Conservation (phyloP, 2,329 filamentous ascomycete genomes). For the Penicillium sp. region DNA sequence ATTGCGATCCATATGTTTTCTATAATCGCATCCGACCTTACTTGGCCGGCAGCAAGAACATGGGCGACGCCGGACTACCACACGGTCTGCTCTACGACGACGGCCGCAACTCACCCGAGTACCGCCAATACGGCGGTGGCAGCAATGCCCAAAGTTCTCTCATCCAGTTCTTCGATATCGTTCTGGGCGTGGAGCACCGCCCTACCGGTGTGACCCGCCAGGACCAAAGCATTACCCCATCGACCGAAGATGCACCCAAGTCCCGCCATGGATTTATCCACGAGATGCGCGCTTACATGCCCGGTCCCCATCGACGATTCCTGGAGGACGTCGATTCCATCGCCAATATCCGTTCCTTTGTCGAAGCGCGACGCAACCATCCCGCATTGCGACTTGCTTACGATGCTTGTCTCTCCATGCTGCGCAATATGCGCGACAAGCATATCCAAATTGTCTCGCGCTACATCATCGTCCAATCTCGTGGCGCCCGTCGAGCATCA, state of each 20-base stretch:
- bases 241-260: slow-evolving; percentile 46
- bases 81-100: slow-evolving; percentile 86
- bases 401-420: slow-evolving; percentile 83
- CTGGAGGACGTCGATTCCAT: slow-evolving; percentile 76
- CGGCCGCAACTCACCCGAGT: slow-evolving; percentile 68
- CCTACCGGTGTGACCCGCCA: slow-evolving; percentile 72
- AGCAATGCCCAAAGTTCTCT: slow-evolving; percentile 97
- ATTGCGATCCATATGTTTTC: slow-evolving; percentile 91
- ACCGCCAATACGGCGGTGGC: slow-evolving; percentile 86
- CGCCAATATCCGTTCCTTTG: slow-evolving; percentile 85
- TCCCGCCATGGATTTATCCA: slow-evolving; percentile 86
- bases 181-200: slow-evolving; percentile 84
- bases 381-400: slow-evolving; percentile 75
- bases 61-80: slow-evolving; percentile 89
- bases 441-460: slow-evolving; percentile 96
- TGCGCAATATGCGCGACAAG: slow-evolving; percentile 81
- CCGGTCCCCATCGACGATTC: slow-evolving; percentile 86
- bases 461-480: slow-evolving; percentile 89
- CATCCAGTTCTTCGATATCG: slow-evolving; percentile 96
- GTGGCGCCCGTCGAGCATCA: slow-evolving; percentile 69
- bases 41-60: slow-evolving; percentile 95
- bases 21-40: slow-evolving; percentile 96
- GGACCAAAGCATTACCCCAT: slow-evolving; percentile 37
- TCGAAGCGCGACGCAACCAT: slow-evolving; percentile 65
- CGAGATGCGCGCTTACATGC: slow-evolving; percentile 98